Percentiles rank a stretch among this genome's conserved stretches.
Conservation (phyloP, 2,329 filamentous ascomycete genomes). For the Pseudogymnoascus sp. region DNA sequence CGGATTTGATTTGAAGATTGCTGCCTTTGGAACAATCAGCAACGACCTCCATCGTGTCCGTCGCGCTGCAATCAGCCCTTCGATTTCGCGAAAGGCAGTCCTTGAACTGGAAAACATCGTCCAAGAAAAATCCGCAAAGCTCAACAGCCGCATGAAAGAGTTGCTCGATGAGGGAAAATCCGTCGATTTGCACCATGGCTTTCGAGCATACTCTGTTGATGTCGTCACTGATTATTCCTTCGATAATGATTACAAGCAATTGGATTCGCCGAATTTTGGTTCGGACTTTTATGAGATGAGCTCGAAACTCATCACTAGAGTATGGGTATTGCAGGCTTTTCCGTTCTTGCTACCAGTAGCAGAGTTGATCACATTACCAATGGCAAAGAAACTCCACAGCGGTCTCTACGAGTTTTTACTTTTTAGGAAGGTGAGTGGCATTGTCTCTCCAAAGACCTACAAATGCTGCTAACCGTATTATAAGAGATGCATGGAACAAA, state of each 20-base stretch:
- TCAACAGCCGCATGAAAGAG: slow-evolving; percentile 13
- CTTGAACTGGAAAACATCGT: slow-evolving; percentile 25
- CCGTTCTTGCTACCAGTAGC: not conserved
- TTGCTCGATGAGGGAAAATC: slow-evolving; percentile 15
- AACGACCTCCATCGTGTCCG: slow-evolving; percentile 19
- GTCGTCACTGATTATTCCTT: slow-evolving; percentile 29
- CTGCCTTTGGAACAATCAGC: slow-evolving; percentile 14
- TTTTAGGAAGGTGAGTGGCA: not conserved
- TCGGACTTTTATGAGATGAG: slow-evolving; percentile 14
- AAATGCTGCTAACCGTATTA: not conserved
- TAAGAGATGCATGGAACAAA: not conserved
- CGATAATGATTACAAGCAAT: slow-evolving; percentile 24
- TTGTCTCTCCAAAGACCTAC: not conserved
- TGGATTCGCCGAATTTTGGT: slow-evolving; percentile 18
- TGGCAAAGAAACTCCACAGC: not conserved
- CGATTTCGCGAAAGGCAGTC: slow-evolving; percentile 26
- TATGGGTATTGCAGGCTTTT: not conserved
- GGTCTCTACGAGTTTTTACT: not conserved
- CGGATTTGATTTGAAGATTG: slow-evolving; percentile 12
- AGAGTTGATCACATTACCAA: not conserved
- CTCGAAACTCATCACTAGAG: slow-evolving; percentile 14
- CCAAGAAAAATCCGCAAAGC: slow-evolving; percentile 21
- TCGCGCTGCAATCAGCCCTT: slow-evolving; percentile 20
- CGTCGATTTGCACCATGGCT: slow-evolving; percentile 25
- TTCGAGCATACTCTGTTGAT: slow-evolving; percentile 25